phyloP scores from a whole-genome alignment of 169 alveolate species.

The Blepharisma undulans region DNA sequence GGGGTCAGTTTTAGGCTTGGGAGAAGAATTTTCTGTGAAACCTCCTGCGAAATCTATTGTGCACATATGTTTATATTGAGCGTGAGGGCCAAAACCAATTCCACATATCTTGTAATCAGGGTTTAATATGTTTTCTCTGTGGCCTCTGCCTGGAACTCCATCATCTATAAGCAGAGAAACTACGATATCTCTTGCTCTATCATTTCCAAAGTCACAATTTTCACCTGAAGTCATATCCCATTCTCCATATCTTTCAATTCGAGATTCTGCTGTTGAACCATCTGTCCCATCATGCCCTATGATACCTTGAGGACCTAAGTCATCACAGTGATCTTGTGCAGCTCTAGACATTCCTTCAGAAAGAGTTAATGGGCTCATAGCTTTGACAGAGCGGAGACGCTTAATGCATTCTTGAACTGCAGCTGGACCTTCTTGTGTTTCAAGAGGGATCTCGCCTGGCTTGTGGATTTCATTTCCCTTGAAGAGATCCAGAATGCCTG shows the following conservation, averaged over 20 bases:
- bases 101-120: background rate
- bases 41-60: constrained; percentile 15
- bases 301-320: constrained; percentile 70
- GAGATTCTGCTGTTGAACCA: background rate
- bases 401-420: constrained; percentile 54
- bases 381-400: constrained; percentile 34
- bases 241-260: constrained; percentile 12
- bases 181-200: background rate
- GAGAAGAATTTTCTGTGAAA: background rate
- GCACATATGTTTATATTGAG: background rate
- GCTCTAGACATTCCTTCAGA: constrained; percentile 49
- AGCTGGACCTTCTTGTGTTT: constrained; percentile 13
- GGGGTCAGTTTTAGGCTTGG: background rate
- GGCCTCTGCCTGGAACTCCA: constrained; percentile 24
- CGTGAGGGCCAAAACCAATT: constrained; percentile 30
- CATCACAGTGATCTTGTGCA: constrained; percentile 69
- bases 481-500: background rate
- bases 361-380: constrained; percentile 46
- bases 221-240: constrained; percentile 19
- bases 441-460: background rate
- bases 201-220: constrained; percentile 9
- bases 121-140: constrained; percentile 4
- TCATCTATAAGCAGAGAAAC: background rate
- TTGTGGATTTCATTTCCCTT: background rate
- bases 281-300: constrained; percentile 1